Base-by-base conservation (phyloP, 2,329 filamentous ascomycete species). In the Ascochyta pisi region DNA sequence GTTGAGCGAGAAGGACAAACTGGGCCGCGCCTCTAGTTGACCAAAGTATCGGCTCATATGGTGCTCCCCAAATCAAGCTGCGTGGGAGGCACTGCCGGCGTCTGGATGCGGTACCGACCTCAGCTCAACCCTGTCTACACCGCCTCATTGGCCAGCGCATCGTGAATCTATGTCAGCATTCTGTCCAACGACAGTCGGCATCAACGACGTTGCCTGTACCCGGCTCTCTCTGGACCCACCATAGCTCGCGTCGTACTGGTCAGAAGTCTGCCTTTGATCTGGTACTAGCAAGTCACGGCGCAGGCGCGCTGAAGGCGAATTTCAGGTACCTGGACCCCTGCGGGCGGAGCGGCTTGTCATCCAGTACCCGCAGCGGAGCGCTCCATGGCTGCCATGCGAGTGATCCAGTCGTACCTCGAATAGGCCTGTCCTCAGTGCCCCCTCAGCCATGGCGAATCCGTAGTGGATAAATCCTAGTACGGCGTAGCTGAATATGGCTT, bases 171-270 rank as follows among this genome's bases (percentile, higher is more conserved):
- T 52, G 54, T 44, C 51, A 54, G 19, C 37, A 45, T 38, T 59
- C 62, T 62, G 61, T 61, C 68, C 69, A 70, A 68, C 68, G 60
- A 63, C 57, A 56, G 61, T 61, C 61, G 61, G 50, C 61, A 71
- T 60, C 62, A 58, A 54, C 54, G 45, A 54, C 22, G 44, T 50
- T 60, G 57, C 62, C 60, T 69, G 64, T 58, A 54, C 62, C 59
- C 56, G 49, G 60, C 60, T 54, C 53, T 58, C 53, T 44, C 43
- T 46, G 50, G 64, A 61, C 61, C 68, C 66, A 68, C 66, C 19
- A 40, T 50, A 57, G 46, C 55, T 54, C 45, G 40, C 56, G 12
- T 50, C n/a, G 53, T 60, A 67, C 56, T 66, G 62, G 64, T 41
- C 53, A 42, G 45, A 44, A 54, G 51, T 62, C 48, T 56, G 53